These are phyloP conservation scores for Neurospora sp. DNA, from an alignment of 495 filamentous ascomycete genomes.

Conservation along the genomic window DNA sequence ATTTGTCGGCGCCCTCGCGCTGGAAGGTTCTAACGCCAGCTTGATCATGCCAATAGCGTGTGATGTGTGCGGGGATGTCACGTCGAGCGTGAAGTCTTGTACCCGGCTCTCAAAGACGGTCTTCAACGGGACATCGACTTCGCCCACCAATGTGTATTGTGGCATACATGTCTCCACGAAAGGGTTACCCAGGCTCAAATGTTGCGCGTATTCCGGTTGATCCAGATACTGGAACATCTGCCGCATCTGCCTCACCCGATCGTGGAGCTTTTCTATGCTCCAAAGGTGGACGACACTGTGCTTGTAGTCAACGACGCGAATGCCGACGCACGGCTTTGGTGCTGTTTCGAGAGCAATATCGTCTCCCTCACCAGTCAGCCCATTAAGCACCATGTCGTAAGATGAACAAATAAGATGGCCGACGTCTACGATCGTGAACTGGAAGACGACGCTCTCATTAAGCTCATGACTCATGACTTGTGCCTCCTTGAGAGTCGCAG, in stretches of 20 bases:
- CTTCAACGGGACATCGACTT: conserved; percentile 84
- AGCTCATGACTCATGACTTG: conserved; percentile 97
- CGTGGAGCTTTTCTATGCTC: conserved; percentile 87
- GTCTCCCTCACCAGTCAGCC: conserved; percentile 77
- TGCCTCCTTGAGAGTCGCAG: conserved; percentile 81
- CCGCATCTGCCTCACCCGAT: conserved; percentile 80
- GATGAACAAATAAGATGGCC: conserved; percentile 85
- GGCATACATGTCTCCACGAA: conserved; percentile 86
- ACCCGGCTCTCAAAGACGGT: conserved; percentile 93
- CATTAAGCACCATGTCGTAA: conserved; percentile 92
- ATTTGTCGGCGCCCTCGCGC: conserved; percentile 81
- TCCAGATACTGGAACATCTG: conserved; percentile 95
- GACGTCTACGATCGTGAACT: conserved; percentile 83
- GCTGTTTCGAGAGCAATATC: conserved; percentile 73
- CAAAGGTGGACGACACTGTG: conserved; percentile 81
- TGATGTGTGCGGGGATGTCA: conserved; percentile 84
- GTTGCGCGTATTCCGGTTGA: conserved; percentile 84
- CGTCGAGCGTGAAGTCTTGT: conserved; percentile 85
- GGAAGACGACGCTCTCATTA: conserved; percentile 88
- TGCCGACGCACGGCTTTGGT: conserved; percentile 80
- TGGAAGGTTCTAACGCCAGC: conserved; percentile 86
- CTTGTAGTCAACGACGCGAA: conserved; percentile 88
- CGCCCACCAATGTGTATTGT: conserved; percentile 84
- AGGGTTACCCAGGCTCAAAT: conserved; percentile 68
- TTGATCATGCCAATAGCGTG: conserved; percentile 82